These are phyloP conservation scores for Picea abies DNA, from an alignment of 83 land plant species.

Conservation along the genomic window DNA sequence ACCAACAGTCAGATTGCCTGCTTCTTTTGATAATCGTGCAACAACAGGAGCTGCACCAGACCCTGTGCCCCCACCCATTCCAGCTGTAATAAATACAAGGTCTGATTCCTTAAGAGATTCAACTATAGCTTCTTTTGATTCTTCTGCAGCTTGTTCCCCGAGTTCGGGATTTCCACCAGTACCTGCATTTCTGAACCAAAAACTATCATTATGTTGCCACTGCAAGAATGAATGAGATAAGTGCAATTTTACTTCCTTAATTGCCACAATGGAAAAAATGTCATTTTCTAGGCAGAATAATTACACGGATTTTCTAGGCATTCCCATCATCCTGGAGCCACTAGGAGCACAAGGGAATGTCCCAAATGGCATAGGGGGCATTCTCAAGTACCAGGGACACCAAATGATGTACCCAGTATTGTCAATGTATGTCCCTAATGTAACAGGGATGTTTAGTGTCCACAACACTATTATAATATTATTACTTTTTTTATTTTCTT, in stretches of 20 bases:
- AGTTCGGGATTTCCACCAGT: conserved; percentile 84
- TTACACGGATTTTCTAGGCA: too few species aligned
- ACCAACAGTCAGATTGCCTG: conserved; percentile 91
- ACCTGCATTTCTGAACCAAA: conserved; percentile 44
- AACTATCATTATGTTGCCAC: not conserved
- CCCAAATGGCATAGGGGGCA: too few species aligned
- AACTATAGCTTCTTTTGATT: conserved; percentile 74
- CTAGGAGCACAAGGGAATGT: too few species aligned
- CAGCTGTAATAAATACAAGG: conserved; percentile 92
- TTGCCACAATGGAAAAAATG: not conserved
- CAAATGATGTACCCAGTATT: too few species aligned
- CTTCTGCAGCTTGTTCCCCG: conserved; percentile 81
- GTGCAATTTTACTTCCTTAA: not conserved
- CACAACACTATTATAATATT: too few species aligned
- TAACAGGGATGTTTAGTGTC: too few species aligned
- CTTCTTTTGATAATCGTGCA: conserved; percentile 86
- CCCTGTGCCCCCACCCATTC: conserved; percentile 99
- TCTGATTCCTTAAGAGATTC: conserved; percentile 71
- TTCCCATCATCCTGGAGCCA: too few species aligned
- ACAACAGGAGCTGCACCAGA: conserved; percentile 97
- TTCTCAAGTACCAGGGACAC: too few species aligned
- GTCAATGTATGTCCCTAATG: too few species aligned
- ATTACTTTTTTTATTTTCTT: too few species aligned
- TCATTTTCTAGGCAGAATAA: too few species aligned
- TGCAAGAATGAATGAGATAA: not conserved